Evolutionary conservation across 1,139 yeast genomes (phyloP).

Genomic region (Blastobotrys proliferans): DNA sequence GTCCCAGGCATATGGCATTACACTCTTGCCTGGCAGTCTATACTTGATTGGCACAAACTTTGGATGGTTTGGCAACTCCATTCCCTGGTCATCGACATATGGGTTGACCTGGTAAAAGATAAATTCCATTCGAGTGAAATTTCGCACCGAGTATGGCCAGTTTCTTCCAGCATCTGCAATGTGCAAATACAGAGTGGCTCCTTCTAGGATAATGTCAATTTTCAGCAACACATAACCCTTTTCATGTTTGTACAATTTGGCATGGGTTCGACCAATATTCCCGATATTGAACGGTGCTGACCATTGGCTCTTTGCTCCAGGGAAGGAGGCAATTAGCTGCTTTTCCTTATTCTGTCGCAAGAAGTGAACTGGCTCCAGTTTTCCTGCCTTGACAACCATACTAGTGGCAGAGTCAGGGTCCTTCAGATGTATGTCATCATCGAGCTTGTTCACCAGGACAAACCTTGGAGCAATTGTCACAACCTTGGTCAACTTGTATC

Average conservation of each 20-base stretch:
- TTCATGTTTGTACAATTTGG: slow-evolving; percentile 62
- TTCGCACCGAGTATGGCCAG: slow-evolving; percentile 93
- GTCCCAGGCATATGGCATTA: slow-evolving; percentile 99
- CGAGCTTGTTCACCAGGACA: slow-evolving; percentile 60
- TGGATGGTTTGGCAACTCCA: slow-evolving; percentile 34
- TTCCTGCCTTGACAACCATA: slow-evolving; percentile 43
- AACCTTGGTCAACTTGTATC: slow-evolving; percentile 70
- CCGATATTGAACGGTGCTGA: slow-evolving; percentile 83
- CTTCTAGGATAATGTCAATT: slow-evolving; percentile 70
- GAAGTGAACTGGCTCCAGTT: slow-evolving; percentile 61
- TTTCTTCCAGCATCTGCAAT: slow-evolving; percentile 65
- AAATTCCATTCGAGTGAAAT: slow-evolving; percentile 81
- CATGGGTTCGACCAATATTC: slow-evolving; percentile 75
- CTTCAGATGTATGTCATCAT: slow-evolving; percentile 54
- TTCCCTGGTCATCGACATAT: slow-evolving; percentile 68
- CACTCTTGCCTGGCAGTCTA: slow-evolving; percentile 80
- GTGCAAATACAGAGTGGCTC: slow-evolving; percentile 75
- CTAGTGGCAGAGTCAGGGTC: slow-evolving; percentile 49
- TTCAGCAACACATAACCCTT: slow-evolving; percentile 67
- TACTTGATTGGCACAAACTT: slow-evolving; percentile 54
- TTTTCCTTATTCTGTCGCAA: slow-evolving; percentile 47
- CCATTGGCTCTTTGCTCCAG: slow-evolving; percentile 63
- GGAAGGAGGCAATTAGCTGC: slow-evolving; percentile 56
- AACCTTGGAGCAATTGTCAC: slow-evolving; percentile 82
- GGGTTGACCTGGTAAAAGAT: slow-evolving; percentile 85